Percentiles rank a stretch among this genome's conserved stretches.
Evolutionary conservation across 2,329 filamentous ascomycete genomes (phyloP).

Genomic region (Aspergillus sojae): DNA sequence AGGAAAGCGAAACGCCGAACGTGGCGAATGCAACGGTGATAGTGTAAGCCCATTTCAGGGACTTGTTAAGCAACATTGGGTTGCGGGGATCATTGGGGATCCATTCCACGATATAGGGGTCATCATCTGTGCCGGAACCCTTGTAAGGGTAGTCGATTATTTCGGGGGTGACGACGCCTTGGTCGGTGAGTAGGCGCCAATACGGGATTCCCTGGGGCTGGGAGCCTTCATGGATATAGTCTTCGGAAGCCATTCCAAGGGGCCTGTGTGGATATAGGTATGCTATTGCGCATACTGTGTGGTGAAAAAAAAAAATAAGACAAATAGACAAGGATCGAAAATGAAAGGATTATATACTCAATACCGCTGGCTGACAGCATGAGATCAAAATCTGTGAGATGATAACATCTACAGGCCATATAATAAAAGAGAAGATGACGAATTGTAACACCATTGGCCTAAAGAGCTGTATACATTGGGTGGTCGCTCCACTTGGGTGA

Average conservation of each 20-base stretch:
- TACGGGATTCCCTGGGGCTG: slow-evolving; percentile 33
- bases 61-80: slow-evolving; percentile 60
- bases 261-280: too few relatives aligned
- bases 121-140: slow-evolving; percentile 65
- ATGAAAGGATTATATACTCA: not conserved
- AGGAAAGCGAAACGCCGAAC: slow-evolving; percentile 69
- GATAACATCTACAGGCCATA: not conserved
- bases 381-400: not conserved
- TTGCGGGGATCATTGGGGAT: slow-evolving; percentile 68
- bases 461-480: not conserved
- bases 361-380: not conserved
- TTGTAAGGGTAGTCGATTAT: slow-evolving; percentile 60
- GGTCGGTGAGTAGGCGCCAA: slow-evolving; percentile 60
- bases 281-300: not conserved
- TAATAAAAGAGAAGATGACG: not conserved
- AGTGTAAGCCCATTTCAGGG: slow-evolving; percentile 69
- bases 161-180: slow-evolving; percentile 59
- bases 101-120: slow-evolving; percentile 71
- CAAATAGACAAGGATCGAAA: not conserved
- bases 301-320: not conserved
- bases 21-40: slow-evolving; percentile 66
- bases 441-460: not conserved
- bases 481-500: not conserved
- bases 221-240: not conserved
- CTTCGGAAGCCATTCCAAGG: not conserved